A percentile compares a stretch with the other conserved stretches of the same genome.
Evolutionary conservation across 371 early-diverging fungal genomes (phyloP).

Genomic region (Syncephalastrum racemosum): DNA sequence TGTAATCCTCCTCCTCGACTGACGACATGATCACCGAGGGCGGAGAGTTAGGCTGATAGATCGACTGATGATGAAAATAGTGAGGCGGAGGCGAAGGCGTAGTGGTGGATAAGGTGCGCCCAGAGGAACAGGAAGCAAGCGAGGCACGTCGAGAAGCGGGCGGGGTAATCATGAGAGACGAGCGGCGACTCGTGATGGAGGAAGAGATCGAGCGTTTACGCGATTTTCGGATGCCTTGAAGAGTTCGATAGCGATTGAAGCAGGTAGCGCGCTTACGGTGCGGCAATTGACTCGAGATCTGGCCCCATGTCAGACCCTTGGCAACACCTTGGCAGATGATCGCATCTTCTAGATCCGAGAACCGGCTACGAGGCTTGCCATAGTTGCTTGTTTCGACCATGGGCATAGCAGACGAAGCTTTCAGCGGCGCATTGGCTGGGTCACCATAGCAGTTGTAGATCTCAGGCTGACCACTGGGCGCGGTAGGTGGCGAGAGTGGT

Average conservation of each 20-base stretch:
- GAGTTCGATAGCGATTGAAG: slow-evolving; percentile 46
- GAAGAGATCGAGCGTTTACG: slow-evolving; percentile 21
- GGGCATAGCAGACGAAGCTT: neutral
- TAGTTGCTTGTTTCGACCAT: slow-evolving; percentile 1
- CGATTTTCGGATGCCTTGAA: slow-evolving; percentile 51
- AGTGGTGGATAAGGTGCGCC: slow-evolving; percentile 8
- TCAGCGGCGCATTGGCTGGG: too few species aligned
- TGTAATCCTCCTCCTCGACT: too few species aligned
- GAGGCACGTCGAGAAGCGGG: slow-evolving; percentile 16
- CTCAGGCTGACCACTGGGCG: too few species aligned
- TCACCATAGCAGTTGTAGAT: too few species aligned
- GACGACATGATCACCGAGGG: too few species aligned
- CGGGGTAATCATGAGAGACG: slow-evolving; percentile 8
- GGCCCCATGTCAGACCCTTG: slow-evolving; percentile 46
- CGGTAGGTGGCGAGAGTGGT: neutral
- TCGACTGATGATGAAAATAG: too few species aligned
- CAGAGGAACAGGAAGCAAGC: slow-evolving; percentile 13
- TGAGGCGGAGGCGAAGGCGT: slow-evolving; percentile 5
- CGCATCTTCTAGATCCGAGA: slow-evolving; percentile 44
- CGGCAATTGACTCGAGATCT: slow-evolving; percentile 40
- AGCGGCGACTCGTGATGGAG: slow-evolving; percentile 1
- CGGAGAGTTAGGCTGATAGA: too few species aligned
- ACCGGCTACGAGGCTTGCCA: slow-evolving; percentile 46
- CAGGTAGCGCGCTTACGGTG: slow-evolving; percentile 53
- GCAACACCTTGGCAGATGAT: slow-evolving; percentile 48